A percentile compares a stretch with the other conserved stretches of the same genome.
These are phyloP conservation scores for Hypoxylon perforatum DNA, from an alignment of 495 filamentous ascomycete species.

Conservation along the genomic window DNA sequence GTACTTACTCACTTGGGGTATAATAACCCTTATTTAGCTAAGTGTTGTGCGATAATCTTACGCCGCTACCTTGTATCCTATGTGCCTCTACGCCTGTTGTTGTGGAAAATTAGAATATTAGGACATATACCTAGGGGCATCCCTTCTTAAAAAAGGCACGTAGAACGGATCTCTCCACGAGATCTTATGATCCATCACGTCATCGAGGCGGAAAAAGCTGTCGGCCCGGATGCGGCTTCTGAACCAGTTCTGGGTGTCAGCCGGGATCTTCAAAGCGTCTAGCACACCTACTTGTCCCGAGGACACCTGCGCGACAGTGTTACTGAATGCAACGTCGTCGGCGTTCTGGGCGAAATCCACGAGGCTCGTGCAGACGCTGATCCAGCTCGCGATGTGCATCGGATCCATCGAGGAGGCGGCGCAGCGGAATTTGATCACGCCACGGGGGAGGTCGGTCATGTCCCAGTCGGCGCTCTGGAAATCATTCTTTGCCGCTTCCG, in stretches of 20 bases:
- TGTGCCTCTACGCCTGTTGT: too few relatives aligned
- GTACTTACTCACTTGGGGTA: too few relatives aligned
- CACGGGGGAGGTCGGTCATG: constrained; percentile 10
- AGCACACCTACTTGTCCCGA: not conserved
- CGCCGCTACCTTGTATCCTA: too few relatives aligned
- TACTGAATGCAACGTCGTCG: not conserved
- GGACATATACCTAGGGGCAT: too few relatives aligned
- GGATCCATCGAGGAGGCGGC: constrained; percentile 5
- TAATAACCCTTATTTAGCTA: too few relatives aligned
- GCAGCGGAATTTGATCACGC: constrained; percentile 29
- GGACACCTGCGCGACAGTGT: not conserved
- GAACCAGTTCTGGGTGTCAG: not conserved
- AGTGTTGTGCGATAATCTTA: too few relatives aligned
- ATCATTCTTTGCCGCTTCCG: not conserved
- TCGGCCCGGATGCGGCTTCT: not conserved
- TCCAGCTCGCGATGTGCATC: constrained; percentile 6
- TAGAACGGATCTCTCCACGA: constrained; percentile 29
- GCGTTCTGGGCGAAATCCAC: not conserved
- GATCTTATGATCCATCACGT: not conserved
- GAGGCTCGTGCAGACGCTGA: not conserved
- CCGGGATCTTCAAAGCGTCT: not conserved
- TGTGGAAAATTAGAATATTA: too few relatives aligned
- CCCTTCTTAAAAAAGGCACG: too few relatives aligned
- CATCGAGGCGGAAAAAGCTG: not conserved
- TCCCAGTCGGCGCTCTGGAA: not conserved